Conservation (phyloP, 2,329 filamentous ascomycete genomes). For the Hymenoscyphus albidus region DNA sequence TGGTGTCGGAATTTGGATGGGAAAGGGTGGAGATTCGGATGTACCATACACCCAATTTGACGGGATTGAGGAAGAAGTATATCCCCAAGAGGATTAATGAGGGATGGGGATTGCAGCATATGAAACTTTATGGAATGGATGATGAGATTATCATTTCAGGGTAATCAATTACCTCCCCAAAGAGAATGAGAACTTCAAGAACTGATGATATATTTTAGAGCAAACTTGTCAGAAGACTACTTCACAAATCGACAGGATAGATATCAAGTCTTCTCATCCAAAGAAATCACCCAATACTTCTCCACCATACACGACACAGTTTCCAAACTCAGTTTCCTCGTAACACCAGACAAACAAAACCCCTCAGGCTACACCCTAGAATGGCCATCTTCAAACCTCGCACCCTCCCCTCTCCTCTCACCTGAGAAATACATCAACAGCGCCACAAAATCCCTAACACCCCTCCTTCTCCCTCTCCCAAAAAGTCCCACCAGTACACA, state of each 20-base stretch:
- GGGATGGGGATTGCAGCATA: constrained; percentile 96
- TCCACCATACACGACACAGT: constrained; percentile 71
- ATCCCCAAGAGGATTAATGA: constrained; percentile 92
- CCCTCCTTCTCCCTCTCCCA: constrained; percentile 52
- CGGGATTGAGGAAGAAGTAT: constrained; percentile 75
- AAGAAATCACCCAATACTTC: constrained; percentile 79
- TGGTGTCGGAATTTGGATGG: constrained; percentile 79
- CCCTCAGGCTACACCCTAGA: constrained; percentile 56
- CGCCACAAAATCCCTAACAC: constrained; percentile 63
- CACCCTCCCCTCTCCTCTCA: constrained; percentile 68
- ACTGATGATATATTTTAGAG: constrained; percentile 41
- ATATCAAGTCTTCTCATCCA: constrained; percentile 85
- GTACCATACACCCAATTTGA: constrained; percentile 97
- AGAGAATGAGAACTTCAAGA: constrained; percentile 8
- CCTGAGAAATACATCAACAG: constrained; percentile 65
- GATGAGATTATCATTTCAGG: constrained; percentile 94
- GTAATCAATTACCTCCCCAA: constrained; percentile 41
- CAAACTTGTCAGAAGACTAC: constrained; percentile 89
- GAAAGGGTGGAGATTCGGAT: constrained; percentile 88
- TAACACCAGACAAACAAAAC: constrained; percentile 57
- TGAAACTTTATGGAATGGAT: constrained; percentile 96
- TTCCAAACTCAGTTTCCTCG: constrained; percentile 74
- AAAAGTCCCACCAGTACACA: constrained; percentile 16
- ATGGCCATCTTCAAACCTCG: constrained; percentile 74
- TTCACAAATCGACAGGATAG: constrained; percentile 94